Evolutionary conservation across 306 rosid species (phyloP).

Genomic region (Vigna nakashimae): DNA sequence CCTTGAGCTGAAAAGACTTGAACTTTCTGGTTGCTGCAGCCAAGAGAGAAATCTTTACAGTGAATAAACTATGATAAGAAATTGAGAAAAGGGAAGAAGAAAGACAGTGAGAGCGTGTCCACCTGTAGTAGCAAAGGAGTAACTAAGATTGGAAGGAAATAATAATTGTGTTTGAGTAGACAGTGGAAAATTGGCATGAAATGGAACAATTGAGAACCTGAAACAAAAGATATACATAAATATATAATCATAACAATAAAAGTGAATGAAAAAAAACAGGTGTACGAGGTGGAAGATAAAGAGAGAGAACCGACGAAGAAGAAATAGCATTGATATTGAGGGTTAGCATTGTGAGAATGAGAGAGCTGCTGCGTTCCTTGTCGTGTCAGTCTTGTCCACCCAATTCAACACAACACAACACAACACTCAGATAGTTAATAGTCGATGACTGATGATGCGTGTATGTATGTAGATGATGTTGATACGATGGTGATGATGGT

Average conservation of each 20-base stretch:
- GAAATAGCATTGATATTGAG: slow-evolving; percentile 39
- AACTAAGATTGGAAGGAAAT: slow-evolving; percentile 55
- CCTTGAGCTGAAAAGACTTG: slow-evolving; percentile 62
- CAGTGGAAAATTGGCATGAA: slow-evolving; percentile 48
- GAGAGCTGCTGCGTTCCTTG: not conserved
- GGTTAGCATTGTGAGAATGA: slow-evolving; percentile 39
- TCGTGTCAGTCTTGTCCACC: slow-evolving; percentile 26
- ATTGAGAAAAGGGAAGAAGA: not conserved
- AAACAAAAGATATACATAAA: not conserved
- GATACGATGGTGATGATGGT: not conserved
- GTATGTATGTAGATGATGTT: not conserved
- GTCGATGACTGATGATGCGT: slow-evolving; percentile 1
- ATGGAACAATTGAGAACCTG: slow-evolving; percentile 63
- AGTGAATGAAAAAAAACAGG: not conserved
- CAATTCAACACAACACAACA: slow-evolving; percentile 2
- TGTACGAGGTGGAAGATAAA: not conserved
- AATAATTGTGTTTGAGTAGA: slow-evolving; percentile 42
- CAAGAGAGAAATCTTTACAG: slow-evolving; percentile 9
- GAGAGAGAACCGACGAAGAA: slow-evolving; percentile 46
- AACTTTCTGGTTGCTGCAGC: slow-evolving; percentile 65
- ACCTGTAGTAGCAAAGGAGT: slow-evolving; percentile 38
- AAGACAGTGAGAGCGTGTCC: not conserved
- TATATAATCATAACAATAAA: not conserved
- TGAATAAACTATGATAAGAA: slow-evolving; percentile 1
- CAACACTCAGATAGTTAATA: not conserved